Percentiles rank a stretch among this genome's conserved stretches.
These are phyloP conservation scores for Pythium vanterpoolii DNA, from an alignment of 352 stramenopile species.

Conservation along the genomic window DNA sequence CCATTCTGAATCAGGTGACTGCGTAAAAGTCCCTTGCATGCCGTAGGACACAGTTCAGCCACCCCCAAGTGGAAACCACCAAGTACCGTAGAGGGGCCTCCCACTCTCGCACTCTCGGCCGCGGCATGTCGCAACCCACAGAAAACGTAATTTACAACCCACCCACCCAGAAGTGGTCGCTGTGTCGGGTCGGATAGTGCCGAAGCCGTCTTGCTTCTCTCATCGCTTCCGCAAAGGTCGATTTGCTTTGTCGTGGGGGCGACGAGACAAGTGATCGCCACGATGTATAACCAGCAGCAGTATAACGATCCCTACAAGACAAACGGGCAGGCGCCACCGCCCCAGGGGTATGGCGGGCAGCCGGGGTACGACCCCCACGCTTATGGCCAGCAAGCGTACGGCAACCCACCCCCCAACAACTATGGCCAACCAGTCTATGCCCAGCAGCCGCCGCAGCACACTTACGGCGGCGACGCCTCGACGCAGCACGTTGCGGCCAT, in stretches of 20 bases:
- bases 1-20: too few species aligned
- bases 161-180: too few species aligned
- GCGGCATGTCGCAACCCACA: slow-evolving; percentile 6
- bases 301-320: slow-evolving; percentile 34
- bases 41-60: too few species aligned
- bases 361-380: slow-evolving; percentile 12
- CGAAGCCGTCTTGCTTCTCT: too few species aligned
- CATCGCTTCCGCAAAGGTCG: neutral
- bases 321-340: slow-evolving; percentile 6
- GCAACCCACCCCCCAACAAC: neutral
- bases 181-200: too few species aligned
- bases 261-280: neutral
- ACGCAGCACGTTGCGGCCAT: slow-evolving; percentile 56
- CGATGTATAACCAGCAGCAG: slow-evolving; percentile 35
- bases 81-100: too few species aligned
- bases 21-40: too few species aligned
- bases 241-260: neutral
- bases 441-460: slow-evolving; percentile 25
- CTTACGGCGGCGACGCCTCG: slow-evolving; percentile 22
- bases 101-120: too few species aligned
- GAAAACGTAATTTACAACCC: too few species aligned
- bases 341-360: slow-evolving; percentile 11
- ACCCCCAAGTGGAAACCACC: too few species aligned
- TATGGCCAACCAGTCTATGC: slow-evolving; percentile 12
- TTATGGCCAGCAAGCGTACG: slow-evolving; percentile 5